Evolutionary conservation across 208 protist species (phyloP), one percentile per base, ranked within the genome.

Genomic region (Zelonia costaricensis): DNA sequence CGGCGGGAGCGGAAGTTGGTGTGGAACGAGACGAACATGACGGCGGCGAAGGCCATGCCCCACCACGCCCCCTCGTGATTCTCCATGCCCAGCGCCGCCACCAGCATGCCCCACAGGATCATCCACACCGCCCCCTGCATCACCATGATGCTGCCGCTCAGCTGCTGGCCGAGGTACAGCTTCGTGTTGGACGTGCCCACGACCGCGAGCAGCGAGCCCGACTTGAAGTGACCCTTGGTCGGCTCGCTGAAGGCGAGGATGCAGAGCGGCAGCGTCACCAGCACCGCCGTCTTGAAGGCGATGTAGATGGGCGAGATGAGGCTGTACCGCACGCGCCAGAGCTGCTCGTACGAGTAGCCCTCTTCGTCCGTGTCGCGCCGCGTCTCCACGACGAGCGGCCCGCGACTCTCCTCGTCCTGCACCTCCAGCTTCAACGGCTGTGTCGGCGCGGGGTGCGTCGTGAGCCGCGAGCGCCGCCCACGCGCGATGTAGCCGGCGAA

Each of bases 121-220:
- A 62, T 43, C 74, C 74, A 82, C n/a, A 73, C 45, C 1, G 56
- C 62, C 0, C 62, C 49, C 56, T 82, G 81, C 23, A 75, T 7
- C 7, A 69, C 28, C 1, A 62, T 18, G 6, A 81, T 46, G 28
- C 42, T 47, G 47, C 59, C 57, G 9, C 31, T 40, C n/a, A 88
- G 27, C 53, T 88, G 76, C 62, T 80, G 60, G 16, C 74, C 81
- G 0, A 83, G 38, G 42, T 69, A 67, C n/a, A 80, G 45, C 56
- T 73, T 67, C 43, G 69, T 68, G 45, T 76, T 72, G 4, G 67
- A 35, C 23, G 58, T 80, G 8, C 45, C 74, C 18, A 76, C 49
- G 10, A 74, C 69, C 1, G 56, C 35, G 23, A 76, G 1, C 20
- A 81, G 43, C 35, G 69, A 71, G 22, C 64, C 58, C 2, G 68